A percentile compares a stretch with the other conserved stretches of the same genome.
phyloP scores from a whole-genome alignment of 305 asterid genomes.

The Rubia balearica region DNA sequence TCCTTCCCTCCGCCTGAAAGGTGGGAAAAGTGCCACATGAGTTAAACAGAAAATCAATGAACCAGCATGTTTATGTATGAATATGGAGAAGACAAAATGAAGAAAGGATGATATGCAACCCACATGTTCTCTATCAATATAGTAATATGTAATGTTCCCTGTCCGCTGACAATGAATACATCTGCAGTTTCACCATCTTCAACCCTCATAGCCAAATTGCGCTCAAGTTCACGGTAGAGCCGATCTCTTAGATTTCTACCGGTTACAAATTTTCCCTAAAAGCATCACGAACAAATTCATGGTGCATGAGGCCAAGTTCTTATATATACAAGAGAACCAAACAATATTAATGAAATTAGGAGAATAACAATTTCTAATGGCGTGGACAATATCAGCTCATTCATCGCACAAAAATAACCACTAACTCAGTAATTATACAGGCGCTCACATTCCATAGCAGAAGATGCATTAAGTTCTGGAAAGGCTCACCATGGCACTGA shows the following conservation, averaged over 20 bases:
- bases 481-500: background rate
- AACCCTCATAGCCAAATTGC: constrained; percentile 95
- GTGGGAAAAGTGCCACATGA: constrained; percentile 2
- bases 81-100: background rate
- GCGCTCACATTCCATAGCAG: background rate
- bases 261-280: constrained; percentile 90
- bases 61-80: background rate
- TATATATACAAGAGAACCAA: background rate
- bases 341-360: background rate
- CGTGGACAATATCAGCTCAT: background rate
- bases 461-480: background rate
- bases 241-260: constrained; percentile 90
- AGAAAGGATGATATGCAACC: constrained; percentile 16
- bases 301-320: background rate
- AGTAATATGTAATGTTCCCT: constrained; percentile 96
- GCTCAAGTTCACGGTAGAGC: constrained; percentile 87
- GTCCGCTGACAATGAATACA: constrained; percentile 88
- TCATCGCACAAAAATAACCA: background rate
- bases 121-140: constrained; percentile 95
- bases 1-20: constrained; percentile 96
- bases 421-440: background rate
- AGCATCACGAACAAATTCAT: constrained; percentile 9
- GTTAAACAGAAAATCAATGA: too few species aligned
- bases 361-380: background rate
- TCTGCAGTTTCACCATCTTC: constrained; percentile 99